Evolutionary conservation across 441 rosid species (phyloP).

Genomic region (Croton laevigatus): DNA sequence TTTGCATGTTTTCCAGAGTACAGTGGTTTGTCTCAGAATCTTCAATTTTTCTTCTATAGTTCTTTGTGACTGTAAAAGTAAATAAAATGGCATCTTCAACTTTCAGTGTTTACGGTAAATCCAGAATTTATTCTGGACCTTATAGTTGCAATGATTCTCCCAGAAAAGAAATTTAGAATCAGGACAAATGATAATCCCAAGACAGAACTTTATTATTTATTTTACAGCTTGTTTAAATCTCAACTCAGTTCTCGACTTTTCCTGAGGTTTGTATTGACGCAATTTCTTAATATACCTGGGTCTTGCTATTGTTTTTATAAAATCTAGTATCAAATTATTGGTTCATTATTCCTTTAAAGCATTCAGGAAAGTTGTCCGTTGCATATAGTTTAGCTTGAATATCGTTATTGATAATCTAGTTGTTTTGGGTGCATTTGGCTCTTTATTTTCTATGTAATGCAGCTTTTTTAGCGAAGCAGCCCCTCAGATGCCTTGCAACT

Average conservation of each 20-base stretch:
- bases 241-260: too few species aligned
- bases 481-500: background rate
- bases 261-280: too few species aligned
- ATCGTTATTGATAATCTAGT: background rate
- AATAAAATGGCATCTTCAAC: background rate
- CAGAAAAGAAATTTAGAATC: background rate
- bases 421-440: background rate
- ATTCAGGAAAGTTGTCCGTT: background rate
- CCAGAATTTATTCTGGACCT: background rate
- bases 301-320: too few species aligned
- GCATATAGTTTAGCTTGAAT: background rate
- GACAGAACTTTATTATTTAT: too few species aligned
- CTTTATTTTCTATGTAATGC: background rate
- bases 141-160: background rate
- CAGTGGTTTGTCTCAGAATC: background rate
- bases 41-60: background rate
- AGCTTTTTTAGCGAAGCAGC: background rate
- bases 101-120: background rate
- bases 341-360: background rate
- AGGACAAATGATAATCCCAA: slow-evolving; percentile 1
- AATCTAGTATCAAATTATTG: too few species aligned
- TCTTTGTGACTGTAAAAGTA: background rate
- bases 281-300: too few species aligned
- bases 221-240: too few species aligned
- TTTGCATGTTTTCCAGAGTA: background rate